Base-by-base conservation (phyloP, 2,329 filamentous ascomycete genomes). In the Pseudopyrenochaeta lycopersici region DNA sequence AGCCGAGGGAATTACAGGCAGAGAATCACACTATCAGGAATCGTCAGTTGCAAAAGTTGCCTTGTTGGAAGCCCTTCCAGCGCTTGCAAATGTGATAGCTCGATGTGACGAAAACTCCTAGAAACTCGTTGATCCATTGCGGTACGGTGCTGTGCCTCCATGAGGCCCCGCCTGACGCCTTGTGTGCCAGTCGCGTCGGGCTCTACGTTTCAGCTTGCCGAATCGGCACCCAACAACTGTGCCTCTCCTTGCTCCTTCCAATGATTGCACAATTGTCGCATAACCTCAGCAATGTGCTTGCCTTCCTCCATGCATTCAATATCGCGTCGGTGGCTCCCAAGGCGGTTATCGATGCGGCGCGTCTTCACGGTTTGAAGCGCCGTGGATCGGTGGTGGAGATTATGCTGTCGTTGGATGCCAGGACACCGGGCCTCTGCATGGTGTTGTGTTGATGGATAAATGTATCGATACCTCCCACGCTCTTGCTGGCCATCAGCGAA, bases 121-220 rank as follows among this genome's bases (percentile, higher is more conserved):
- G n/a, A 27, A 17, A 17, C 21, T 21, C 32, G 15, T 9, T n/a
- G 7, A 20, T 52, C 45, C 58, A 56, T 52, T 54, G 31, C 49
- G 33, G 32, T 18, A 48, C 43, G 27, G 21, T 53, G 17, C 9
- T 21, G 21, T 46, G 40, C 54, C 44, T 46, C 54, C 52, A 53
- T 20, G 36, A 49, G 53, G 44, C 40, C 52, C 54, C 17, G 33
- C 48, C 58, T 54, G 47, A 69, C 66, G 53, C 58, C 52, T 52
- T 52, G 57, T 62, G 66, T 67, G 65, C 58, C 66, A 59, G 20
- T 55, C 15, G 42, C 45, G 40, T 61, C 40, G 41, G 54, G 32
- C 18, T 35, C 48, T n/a, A 21, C 30, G 66, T 69, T 69, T 69
- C 66, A 69, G 40, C 55, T 52, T 45, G 46, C 61, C 63, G 18